A percentile compares a stretch with the other conserved stretches of the same genome.
Evolutionary conservation across 306 rosid genomes (phyloP).

Genomic region (Pueraria montana): DNA sequence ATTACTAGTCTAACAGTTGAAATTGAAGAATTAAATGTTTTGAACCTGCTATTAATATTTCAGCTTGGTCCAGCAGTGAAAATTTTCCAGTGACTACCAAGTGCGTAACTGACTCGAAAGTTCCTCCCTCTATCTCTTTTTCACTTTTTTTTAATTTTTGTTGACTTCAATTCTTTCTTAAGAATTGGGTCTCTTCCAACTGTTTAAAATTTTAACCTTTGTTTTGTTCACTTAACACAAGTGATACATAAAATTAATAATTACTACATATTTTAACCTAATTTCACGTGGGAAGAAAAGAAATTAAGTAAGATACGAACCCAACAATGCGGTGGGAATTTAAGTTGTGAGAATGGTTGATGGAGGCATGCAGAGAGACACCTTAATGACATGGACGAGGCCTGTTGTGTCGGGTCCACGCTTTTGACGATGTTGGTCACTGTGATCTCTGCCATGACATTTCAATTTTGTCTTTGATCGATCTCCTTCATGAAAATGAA

Average conservation of each 20-base stretch:
- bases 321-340: no score
- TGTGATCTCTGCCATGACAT: not conserved
- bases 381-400: no score
- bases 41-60: not conserved
- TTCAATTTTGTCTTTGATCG: not conserved
- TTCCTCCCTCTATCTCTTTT: not conserved
- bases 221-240: not conserved
- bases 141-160: not conserved
- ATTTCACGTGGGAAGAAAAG: no score
- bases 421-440: not conserved
- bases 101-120: not conserved
- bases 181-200: not conserved
- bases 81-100: not conserved
- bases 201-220: not conserved
- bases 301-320: no score
- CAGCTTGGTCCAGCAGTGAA: not conserved
- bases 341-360: no score
- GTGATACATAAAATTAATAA: not conserved
- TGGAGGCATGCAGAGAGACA: no score
- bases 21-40: not conserved
- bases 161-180: not conserved
- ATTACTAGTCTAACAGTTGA: not conserved
- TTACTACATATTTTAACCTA: no score
- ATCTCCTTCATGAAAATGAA: not conserved
- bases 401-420: no score